phyloP scores from a whole-genome alignment of 345 rosid species.

The Corchorus olitorius region DNA sequence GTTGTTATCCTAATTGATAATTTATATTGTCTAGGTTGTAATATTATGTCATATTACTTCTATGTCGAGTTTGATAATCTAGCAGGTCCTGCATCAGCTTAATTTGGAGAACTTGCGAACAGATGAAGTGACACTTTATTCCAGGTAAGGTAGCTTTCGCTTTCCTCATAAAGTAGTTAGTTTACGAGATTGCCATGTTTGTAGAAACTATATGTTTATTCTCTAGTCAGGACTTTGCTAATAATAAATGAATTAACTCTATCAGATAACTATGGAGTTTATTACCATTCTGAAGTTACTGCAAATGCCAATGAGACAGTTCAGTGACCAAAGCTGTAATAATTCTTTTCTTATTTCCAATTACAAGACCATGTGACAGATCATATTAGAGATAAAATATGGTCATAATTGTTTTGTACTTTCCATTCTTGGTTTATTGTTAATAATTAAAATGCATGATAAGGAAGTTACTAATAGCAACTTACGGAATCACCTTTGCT shows the following conservation, averaged over 20 bases:
- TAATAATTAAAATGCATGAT: not conserved
- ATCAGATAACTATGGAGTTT: not conserved
- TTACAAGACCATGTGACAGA: not conserved
- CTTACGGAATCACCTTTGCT: not conserved
- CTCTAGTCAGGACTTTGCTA: conserved; percentile 3
- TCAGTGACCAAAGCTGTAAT: not conserved
- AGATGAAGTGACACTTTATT: not conserved
- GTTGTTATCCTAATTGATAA: too few relatives aligned
- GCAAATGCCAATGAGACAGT: not conserved
- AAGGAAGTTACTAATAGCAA: not conserved
- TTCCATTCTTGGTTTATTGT: not conserved
- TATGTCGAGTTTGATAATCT: too few relatives aligned
- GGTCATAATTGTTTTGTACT: not conserved
- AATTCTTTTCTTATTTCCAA: not conserved
- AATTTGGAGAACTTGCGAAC: too few relatives aligned
- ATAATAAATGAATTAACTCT: not conserved
- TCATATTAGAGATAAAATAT: not conserved
- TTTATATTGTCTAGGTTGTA: too few relatives aligned
- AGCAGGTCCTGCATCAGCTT: too few relatives aligned
- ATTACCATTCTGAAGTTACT: not conserved
- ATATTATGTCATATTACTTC: too few relatives aligned
- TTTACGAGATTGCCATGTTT: not conserved
- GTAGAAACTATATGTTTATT: not conserved
- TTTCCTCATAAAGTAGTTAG: not conserved
- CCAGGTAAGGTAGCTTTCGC: not conserved